phyloP scores from a whole-genome alignment of 768 basidiomycete species.

The Tulasnella calospora region DNA sequence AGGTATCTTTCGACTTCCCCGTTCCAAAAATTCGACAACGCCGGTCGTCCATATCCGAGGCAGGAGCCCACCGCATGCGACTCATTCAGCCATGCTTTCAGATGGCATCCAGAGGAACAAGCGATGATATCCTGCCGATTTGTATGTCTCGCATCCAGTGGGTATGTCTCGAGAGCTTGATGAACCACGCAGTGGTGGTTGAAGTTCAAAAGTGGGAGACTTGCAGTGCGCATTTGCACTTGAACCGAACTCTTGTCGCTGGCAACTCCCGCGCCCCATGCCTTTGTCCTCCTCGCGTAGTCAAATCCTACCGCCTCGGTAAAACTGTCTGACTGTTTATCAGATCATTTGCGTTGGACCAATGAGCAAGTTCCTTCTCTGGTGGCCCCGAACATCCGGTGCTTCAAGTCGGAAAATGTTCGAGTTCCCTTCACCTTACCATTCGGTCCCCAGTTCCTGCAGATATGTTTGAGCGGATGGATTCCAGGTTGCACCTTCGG shows the following conservation, averaged over 20 bases:
- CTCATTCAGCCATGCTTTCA: slow-evolving; percentile 1
- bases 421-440: no score
- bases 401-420: no score
- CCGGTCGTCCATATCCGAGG: no score
- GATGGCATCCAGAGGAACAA: neutral
- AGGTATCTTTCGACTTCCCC: no score
- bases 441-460: no score
- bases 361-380: neutral
- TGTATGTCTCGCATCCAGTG: neutral
- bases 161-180: neutral
- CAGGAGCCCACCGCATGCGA: neutral
- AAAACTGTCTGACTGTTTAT: neutral
- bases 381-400: no score
- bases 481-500: no score
- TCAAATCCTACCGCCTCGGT: neutral
- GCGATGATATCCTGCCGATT: neutral
- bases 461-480: no score
- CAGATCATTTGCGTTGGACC: neutral
- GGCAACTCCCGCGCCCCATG: neutral
- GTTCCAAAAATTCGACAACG: no score
- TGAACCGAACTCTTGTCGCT: neutral
- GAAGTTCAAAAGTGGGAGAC: neutral
- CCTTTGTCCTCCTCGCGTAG: neutral
- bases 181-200: neutral
- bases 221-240: neutral